Base-by-base conservation (phyloP, 805 yeast species). In the Lipomyces orientalis region DNA sequence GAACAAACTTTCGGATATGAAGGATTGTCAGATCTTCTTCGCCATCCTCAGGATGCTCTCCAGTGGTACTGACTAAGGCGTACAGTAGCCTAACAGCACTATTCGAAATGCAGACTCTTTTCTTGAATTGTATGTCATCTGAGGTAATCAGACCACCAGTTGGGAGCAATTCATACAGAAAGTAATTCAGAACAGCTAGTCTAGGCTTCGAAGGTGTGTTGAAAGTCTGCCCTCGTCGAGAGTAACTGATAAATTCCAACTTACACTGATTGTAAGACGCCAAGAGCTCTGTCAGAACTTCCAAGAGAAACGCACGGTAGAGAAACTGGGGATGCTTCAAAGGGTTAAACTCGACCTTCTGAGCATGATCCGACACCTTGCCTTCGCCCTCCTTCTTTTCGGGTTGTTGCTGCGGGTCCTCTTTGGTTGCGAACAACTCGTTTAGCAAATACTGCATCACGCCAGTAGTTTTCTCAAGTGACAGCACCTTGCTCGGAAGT, bases 181-280 rank as follows among this genome's bases (percentile, higher is more conserved):
- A 83, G 72, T 90, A 86, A 75, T 92, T 91, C 68, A 93, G 77
- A 0, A 94, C 88, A 0, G 96, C 89, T 0, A 91, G 82, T 35
- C 94, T 83, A 1, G 97, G 96, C 73, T 88, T 91, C 10, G 69
- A 64, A 14, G 76, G 72, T 6, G 72, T 71, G 35, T 51, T 56
- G 16, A 51, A 14, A 2, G 60, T 39, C 7, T 19, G 61, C 7
- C 58, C 69, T 19, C 71, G 68, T 10, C 88, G 89, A 1, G 94
- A 87, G 72, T 86, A 93, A 0, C 94, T 88, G 65, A 93, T 79
- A 73, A 93, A 90, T 73, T 93, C 97, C 60, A 90, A 83, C 76
- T 93, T 93, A 61, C 93, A 86, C 69, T 88, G 88, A 69, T 88
- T 89, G 76, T 93, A 93, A 1, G 97, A 90, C 1, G 88, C 85